Conservation (phyloP, 495 filamentous ascomycete species). For the Annulohypoxylon nitens region DNA sequence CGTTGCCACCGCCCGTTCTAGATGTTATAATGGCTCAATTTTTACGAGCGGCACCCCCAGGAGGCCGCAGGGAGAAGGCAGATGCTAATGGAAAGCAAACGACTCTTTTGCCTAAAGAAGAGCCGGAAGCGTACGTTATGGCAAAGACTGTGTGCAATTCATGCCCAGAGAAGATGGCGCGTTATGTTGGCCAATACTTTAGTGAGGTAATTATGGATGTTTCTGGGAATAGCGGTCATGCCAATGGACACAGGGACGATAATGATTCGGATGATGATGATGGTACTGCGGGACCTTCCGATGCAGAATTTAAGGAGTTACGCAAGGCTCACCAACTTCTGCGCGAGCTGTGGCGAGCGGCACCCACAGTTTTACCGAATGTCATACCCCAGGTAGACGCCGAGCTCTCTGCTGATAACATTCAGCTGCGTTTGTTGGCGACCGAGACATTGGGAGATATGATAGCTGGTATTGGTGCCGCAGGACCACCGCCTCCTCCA, state of each 20-base stretch:
- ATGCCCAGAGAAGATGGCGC: constrained; percentile 93
- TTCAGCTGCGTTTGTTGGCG: constrained; percentile 84
- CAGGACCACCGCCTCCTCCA: constrained; percentile 80
- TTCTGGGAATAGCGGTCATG: constrained; percentile 67
- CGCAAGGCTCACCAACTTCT: constrained; percentile 90
- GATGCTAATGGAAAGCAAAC: constrained; percentile 70
- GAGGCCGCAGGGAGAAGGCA: constrained; percentile 66
- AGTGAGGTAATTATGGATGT: constrained; percentile 94
- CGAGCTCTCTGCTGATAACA: constrained; percentile 89
- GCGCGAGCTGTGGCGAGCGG: constrained; percentile 93
- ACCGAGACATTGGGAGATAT: constrained; percentile 96
- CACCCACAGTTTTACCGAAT: constrained; percentile 87
- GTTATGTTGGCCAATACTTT: constrained; percentile 95
- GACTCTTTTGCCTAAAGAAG: constrained; percentile 83
- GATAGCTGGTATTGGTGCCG: constrained; percentile 89
- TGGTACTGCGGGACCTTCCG: constrained; percentile 70
- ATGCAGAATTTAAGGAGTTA: constrained; percentile 87
- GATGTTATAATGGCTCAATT: constrained; percentile 97
- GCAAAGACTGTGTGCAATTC: constrained; percentile 91
- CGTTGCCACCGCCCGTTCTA: constrained; percentile 85
- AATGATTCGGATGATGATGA: constrained; percentile 83
- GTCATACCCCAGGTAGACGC: constrained; percentile 95
- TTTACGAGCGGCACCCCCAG: constrained; percentile 81
- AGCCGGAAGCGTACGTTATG: constrained; percentile 94
- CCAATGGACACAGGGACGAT: constrained; percentile 64